These are phyloP conservation scores for Chlamydomonas sphaeroides DNA, from an alignment of 139 green algal genomes.

Conservation along the genomic window DNA sequence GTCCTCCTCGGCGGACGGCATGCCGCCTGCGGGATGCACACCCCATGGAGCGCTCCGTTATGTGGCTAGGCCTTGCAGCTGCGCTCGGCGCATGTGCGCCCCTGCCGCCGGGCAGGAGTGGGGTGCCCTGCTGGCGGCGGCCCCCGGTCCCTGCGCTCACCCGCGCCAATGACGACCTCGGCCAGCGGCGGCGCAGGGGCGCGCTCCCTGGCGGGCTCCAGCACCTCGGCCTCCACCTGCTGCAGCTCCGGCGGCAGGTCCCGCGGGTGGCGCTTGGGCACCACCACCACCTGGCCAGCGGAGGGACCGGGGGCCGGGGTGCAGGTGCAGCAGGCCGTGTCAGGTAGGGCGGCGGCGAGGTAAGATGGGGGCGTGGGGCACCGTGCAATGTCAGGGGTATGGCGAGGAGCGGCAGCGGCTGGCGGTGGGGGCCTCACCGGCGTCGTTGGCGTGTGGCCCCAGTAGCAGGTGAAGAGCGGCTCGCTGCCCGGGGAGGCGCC, in stretches of 20 bases:
- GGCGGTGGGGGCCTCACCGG: constrained; percentile 25
- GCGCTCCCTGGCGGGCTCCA: background rate
- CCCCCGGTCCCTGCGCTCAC: no score
- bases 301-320: no score
- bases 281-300: constrained; percentile 40
- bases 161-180: background rate
- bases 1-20: background rate
- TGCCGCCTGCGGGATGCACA: no score
- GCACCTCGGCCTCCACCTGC: constrained; percentile 33
- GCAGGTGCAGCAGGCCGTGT: no score
- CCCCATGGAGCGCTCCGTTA: no score
- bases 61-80: no score
- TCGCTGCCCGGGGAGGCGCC: constrained; percentile 6
- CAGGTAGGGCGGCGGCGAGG: background rate
- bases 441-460: constrained; percentile 25
- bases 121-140: no score
- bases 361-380: no score
- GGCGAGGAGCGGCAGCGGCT: no score
- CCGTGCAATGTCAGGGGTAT: no score
- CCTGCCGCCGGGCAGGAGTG: no score
- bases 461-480: constrained; percentile 43
- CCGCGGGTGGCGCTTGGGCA: constrained; percentile 28
- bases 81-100: no score
- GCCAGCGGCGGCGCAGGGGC: background rate
- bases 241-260: constrained; percentile 23